These are phyloP conservation scores for Aspergillus alliaceus DNA, from an alignment of 2,329 filamentous ascomycete species.

Conservation along the genomic window DNA sequence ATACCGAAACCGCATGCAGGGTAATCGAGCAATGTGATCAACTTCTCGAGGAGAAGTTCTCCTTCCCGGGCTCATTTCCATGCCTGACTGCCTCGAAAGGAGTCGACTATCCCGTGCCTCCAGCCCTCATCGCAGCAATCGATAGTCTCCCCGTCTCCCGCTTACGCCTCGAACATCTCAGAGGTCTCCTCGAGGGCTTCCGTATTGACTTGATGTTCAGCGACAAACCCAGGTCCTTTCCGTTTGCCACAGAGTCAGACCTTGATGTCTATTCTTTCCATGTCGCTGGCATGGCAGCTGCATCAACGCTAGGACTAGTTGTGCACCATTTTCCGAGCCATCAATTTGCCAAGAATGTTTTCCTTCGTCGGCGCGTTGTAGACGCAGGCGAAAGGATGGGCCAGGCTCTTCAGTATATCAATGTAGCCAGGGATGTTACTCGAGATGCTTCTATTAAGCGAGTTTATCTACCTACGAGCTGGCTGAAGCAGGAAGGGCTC, in stretches of 20 bases:
- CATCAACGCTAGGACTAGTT: constrained; percentile 60
- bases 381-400: constrained; percentile 56
- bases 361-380: background rate
- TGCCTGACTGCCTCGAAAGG: background rate
- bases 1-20: constrained; percentile 18
- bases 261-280: constrained; percentile 64
- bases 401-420: constrained; percentile 73
- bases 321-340: constrained; percentile 16
- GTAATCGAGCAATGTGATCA: background rate
- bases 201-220: constrained; percentile 65
- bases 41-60: background rate
- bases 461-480: constrained; percentile 67
- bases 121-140: constrained; percentile 37
- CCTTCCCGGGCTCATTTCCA: background rate
- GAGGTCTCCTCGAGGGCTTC: constrained; percentile 67
- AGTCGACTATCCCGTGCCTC: background rate
- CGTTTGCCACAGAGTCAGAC: constrained; percentile 60
- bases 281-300: constrained; percentile 71
- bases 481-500: constrained; percentile 61
- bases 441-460: constrained; percentile 65
- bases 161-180: constrained; percentile 60
- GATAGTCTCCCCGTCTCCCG: constrained; percentile 58
- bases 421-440: constrained; percentile 72
- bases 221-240: constrained; percentile 39
- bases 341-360: background rate